These are phyloP conservation scores for Rhododendron simsii DNA, from an alignment of 148 eudicot species.

Conservation along the genomic window DNA sequence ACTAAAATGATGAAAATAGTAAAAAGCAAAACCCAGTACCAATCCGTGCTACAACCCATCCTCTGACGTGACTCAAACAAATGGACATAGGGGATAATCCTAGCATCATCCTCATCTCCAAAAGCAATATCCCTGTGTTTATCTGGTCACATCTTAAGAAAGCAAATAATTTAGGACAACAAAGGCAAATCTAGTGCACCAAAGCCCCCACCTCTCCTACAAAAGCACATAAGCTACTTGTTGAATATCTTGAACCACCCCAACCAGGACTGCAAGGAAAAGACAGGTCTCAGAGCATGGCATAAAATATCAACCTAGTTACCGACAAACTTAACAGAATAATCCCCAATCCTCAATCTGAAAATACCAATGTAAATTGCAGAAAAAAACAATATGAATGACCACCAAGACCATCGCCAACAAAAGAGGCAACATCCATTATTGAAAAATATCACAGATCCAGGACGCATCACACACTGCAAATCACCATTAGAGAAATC, in stretches of 20 bases:
- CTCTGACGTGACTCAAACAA: background rate
- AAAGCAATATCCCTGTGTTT: background rate
- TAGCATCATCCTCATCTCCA: background rate
- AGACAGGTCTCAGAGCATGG: background rate
- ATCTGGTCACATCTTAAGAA: background rate
- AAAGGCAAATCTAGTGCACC: background rate
- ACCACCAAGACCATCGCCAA: background rate
- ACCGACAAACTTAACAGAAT: background rate
- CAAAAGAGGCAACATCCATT: background rate
- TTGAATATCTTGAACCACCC: background rate
- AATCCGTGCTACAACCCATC: background rate
- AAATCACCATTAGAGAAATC: background rate
- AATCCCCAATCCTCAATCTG: background rate
- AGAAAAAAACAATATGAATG: background rate
- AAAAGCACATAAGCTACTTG: background rate
- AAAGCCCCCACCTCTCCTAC: background rate
- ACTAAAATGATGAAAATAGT: background rate
- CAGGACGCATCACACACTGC: background rate
- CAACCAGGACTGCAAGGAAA: background rate
- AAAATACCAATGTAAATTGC: background rate
- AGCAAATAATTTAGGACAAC: background rate
- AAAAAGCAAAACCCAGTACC: background rate
- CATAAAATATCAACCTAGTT: background rate
- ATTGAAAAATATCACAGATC: background rate
- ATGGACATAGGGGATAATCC: background rate